Conservation (phyloP, 257 asterid genomes). For the Datura wrightii region DNA sequence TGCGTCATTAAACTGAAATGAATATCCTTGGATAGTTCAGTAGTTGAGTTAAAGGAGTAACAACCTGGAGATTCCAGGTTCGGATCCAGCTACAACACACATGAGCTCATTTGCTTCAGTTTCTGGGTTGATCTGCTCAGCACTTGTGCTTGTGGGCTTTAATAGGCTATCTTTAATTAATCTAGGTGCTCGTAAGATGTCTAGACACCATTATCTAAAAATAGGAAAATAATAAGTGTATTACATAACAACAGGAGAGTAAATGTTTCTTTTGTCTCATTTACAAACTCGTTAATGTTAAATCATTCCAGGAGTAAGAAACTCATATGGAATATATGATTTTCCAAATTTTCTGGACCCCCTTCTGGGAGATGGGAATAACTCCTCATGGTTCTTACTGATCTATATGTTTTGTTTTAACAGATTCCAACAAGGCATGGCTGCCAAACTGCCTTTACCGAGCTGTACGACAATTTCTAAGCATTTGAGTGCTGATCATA, state of each 20-base stretch:
- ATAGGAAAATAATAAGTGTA: not conserved
- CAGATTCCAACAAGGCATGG: conserved; percentile 23
- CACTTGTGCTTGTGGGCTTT: not conserved
- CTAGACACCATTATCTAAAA: not conserved
- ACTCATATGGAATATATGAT: not conserved
- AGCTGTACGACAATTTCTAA: conserved; percentile 26
- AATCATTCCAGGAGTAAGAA: conserved; percentile 4
- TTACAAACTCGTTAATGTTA: not conserved
- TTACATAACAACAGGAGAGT: not conserved
- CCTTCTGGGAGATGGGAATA: not conserved
- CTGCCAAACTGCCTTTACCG: conserved; percentile 26
- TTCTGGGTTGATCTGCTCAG: not conserved
- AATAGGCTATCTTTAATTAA: not conserved
- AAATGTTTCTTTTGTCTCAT: conserved; percentile 8
- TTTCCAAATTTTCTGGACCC: not conserved
- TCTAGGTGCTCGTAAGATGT: not conserved
- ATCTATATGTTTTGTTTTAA: not conserved
- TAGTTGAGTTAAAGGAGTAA: not conserved
- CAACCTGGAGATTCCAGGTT: not conserved
- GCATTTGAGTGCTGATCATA: conserved; percentile 5
- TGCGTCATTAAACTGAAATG: not conserved
- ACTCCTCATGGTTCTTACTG: conserved; percentile 21
- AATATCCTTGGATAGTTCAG: not conserved
- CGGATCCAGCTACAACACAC: not conserved
- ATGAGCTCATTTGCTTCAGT: not conserved